A percentile compares a stretch with the other conserved stretches of the same genome.
These are phyloP conservation scores for Wallacemonas collosoma DNA, from an alignment of 208 protist species.

Conservation along the genomic window DNA sequence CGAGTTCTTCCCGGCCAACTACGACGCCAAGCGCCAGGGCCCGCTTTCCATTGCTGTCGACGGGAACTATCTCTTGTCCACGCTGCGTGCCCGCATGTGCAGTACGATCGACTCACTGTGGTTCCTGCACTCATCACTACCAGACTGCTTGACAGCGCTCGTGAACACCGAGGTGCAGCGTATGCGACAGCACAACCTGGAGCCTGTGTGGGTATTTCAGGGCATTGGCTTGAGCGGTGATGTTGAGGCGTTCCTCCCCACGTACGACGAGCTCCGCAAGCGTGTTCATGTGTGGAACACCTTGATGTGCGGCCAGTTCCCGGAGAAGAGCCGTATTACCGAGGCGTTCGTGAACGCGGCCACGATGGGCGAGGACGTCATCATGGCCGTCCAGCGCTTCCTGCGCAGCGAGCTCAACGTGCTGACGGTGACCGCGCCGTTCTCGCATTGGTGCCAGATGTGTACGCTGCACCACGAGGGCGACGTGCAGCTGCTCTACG, in stretches of 20 bases:
- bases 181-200: conserved; percentile 63
- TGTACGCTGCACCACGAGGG: conserved; percentile 77
- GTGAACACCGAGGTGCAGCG: conserved; percentile 66
- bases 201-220: conserved; percentile 86
- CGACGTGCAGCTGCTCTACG: conserved; percentile 70
- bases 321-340: conserved; percentile 40
- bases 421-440: conserved; percentile 73
- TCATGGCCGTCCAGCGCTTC: conserved; percentile 78
- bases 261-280: conserved; percentile 47
- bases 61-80: conserved; percentile 77
- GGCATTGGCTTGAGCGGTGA: conserved; percentile 83
- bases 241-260: conserved; percentile 76
- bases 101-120: conserved; percentile 63
- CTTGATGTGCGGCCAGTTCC: conserved; percentile 57
- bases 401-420: conserved; percentile 68
- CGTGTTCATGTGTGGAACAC: conserved; percentile 70
- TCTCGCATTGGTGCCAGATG: conserved; percentile 90
- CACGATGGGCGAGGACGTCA: conserved; percentile 73
- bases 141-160: conserved; percentile 63
- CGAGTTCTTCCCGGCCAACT: conserved; percentile 49
- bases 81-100: conserved; percentile 59
- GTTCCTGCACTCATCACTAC: conserved; percentile 81
- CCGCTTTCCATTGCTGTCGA: conserved; percentile 74
- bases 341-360: conserved; percentile 72
- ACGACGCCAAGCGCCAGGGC: conserved; percentile 40